Evolutionary conservation across 345 rosid species (phyloP).

Genomic region (Jatropha curcas): DNA sequence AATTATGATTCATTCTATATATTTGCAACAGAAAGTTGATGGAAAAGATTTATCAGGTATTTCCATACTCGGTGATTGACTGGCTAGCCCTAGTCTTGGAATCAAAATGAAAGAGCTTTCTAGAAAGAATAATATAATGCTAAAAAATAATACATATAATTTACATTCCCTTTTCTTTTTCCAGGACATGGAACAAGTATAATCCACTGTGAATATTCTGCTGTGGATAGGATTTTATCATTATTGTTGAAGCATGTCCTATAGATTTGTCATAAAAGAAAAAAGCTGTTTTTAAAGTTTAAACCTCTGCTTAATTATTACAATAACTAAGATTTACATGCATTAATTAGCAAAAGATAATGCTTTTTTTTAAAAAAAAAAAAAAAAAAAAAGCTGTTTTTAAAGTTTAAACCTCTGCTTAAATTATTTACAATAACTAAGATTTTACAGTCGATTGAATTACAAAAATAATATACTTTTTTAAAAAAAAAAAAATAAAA

Average conservation of each 20-base stretch:
- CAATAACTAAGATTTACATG: not conserved
- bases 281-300: not conserved
- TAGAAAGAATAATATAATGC: too few species aligned
- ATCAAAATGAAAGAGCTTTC: not conserved
- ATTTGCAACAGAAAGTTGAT: not conserved
- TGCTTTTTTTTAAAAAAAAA: not conserved
- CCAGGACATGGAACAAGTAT: not conserved
- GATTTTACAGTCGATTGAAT: too few species aligned
- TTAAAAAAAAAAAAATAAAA: too few species aligned
- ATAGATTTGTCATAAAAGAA: not conserved
- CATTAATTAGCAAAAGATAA: not conserved
- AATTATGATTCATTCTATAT: not conserved
- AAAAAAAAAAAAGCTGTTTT: too few species aligned
- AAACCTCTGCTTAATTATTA: not conserved
- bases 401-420: too few species aligned
- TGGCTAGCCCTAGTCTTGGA: not conserved
- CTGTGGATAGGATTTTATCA: not conserved
- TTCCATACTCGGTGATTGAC: too few species aligned
- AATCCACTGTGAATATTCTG: conserved; percentile 33
- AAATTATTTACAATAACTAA: too few species aligned
- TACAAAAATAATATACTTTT: too few species aligned
- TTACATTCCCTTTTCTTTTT: not conserved
- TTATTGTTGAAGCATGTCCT: not conserved
- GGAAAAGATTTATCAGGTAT: not conserved
- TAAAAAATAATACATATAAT: conserved; percentile 9